Conservation (phyloP, 257 asterid species). For the Cordia subcordata region DNA sequence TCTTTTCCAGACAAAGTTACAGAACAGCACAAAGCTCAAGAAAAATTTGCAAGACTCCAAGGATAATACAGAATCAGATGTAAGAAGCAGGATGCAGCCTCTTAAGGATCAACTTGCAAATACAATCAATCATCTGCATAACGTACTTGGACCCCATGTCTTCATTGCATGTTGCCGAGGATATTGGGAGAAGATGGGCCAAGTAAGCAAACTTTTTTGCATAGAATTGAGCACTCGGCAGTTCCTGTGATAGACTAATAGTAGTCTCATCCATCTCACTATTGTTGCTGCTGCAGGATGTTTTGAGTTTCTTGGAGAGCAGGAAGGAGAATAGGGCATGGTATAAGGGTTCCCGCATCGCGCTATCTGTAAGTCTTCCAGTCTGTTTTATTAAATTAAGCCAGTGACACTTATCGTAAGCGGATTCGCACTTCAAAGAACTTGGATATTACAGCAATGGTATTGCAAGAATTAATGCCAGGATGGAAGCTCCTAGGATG, state of each 20-base stretch:
- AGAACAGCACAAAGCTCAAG: slow-evolving; percentile 42
- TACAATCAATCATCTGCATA: slow-evolving; percentile 38
- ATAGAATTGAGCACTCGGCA: not conserved
- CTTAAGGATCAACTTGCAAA: slow-evolving; percentile 35
- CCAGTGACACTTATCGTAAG: not conserved
- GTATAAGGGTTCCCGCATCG: slow-evolving; percentile 44
- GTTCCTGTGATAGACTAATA: not conserved
- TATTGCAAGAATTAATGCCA: too few species aligned
- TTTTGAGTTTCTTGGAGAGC: slow-evolving; percentile 41
- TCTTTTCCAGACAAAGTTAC: slow-evolving; percentile 33
- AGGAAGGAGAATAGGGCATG: slow-evolving; percentile 51
- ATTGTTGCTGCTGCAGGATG: slow-evolving; percentile 24
- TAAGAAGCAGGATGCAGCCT: slow-evolving; percentile 43
- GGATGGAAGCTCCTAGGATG: too few species aligned
- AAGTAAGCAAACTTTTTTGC: slow-evolving; percentile 16
- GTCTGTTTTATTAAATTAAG: not conserved
- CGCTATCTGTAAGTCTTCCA: slow-evolving; percentile 39
- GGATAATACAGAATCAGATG: slow-evolving; percentile 39
- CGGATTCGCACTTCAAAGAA: too few species aligned
- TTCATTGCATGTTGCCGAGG: slow-evolving; percentile 46
- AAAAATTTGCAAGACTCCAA: slow-evolving; percentile 43
- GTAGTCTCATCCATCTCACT: not conserved
- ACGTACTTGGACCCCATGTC: slow-evolving; percentile 36
- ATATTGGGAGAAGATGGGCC: slow-evolving; percentile 52
- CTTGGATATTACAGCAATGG: too few species aligned